phyloP scores from a whole-genome alignment of 2,329 filamentous ascomycete genomes.

The Xylariaceae sp. region DNA sequence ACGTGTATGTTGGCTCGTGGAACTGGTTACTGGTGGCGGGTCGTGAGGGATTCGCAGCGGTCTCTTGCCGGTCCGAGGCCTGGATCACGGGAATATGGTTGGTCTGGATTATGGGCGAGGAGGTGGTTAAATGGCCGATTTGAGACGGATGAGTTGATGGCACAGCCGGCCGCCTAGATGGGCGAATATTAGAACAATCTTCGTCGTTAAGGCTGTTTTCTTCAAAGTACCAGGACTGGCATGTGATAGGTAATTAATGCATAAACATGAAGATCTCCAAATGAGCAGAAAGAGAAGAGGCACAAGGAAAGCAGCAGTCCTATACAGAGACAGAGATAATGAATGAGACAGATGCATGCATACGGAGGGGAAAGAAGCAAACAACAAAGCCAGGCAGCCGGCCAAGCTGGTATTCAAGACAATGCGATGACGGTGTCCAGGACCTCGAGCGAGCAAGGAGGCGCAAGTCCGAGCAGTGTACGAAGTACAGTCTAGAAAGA shows the following conservation, averaged over 20 bases:
- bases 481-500: slow-evolving; percentile 6
- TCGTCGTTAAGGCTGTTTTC: neutral
- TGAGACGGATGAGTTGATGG: slow-evolving; percentile 60
- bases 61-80: slow-evolving; percentile 34
- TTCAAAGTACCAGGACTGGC: neutral
- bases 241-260: slow-evolving; percentile 1
- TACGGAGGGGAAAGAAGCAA: neutral
- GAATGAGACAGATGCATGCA: slow-evolving; percentile 1
- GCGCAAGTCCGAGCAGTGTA: slow-evolving; percentile 7
- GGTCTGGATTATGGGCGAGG: slow-evolving; percentile 62
- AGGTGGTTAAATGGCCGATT: slow-evolving; percentile 63
- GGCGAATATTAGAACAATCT: slow-evolving; percentile 14
- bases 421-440: slow-evolving; percentile 14
- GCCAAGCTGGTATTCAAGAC: slow-evolving; percentile 12
- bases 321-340: neutral
- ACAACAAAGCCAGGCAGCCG: slow-evolving; percentile 4
- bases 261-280: neutral
- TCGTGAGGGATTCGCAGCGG: slow-evolving; percentile 28
- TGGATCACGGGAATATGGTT: slow-evolving; percentile 46
- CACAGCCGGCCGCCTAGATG: slow-evolving; percentile 42
- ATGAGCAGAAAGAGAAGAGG: neutral
- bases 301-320: neutral
- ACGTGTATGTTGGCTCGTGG: slow-evolving; percentile 31
- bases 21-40: slow-evolving; percentile 39
- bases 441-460: slow-evolving; percentile 12